Evolutionary conservation across 148 eudicot species (phyloP).

Genomic region (Camellia sinensis): DNA sequence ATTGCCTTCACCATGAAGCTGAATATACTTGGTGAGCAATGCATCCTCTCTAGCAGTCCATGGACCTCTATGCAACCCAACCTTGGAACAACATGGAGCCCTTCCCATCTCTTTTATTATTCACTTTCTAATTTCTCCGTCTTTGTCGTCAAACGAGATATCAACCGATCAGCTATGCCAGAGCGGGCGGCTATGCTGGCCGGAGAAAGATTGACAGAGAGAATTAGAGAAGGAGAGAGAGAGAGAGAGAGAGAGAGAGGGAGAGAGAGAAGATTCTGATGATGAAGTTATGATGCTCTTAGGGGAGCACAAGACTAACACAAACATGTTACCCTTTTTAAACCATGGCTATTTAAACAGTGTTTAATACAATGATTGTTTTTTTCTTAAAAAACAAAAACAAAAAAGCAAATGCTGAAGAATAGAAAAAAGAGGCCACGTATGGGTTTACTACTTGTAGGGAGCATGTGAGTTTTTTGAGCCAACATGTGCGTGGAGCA

Average conservation of each 20-base stretch:
- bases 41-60: slow-evolving; percentile 59
- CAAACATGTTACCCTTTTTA: slow-evolving; percentile 22
- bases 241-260: not conserved
- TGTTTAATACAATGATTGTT: too few species aligned
- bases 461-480: slow-evolving; percentile 1
- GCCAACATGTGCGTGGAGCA: not conserved
- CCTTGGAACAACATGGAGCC: slow-evolving; percentile 61
- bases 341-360: too few species aligned
- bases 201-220: not conserved
- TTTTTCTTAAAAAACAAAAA: too few species aligned
- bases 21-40: slow-evolving; percentile 47
- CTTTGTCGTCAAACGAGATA: too few species aligned
- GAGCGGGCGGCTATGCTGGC: not conserved
- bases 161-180: too few species aligned
- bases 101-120: slow-evolving; percentile 55
- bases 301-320: slow-evolving; percentile 26
- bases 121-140: not conserved
- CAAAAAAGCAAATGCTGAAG: too few species aligned
- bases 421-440: too few species aligned
- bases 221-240: not conserved
- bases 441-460: too few species aligned
- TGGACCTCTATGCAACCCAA: slow-evolving; percentile 69
- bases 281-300: slow-evolving; percentile 12
- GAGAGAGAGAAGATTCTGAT: too few species aligned
- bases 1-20: slow-evolving; percentile 61